Evolutionary conservation across 2,329 filamentous ascomycete species (phyloP), one percentile per base, ranked within the genome.

Genomic region (Colletotrichum euphorbiae): DNA sequence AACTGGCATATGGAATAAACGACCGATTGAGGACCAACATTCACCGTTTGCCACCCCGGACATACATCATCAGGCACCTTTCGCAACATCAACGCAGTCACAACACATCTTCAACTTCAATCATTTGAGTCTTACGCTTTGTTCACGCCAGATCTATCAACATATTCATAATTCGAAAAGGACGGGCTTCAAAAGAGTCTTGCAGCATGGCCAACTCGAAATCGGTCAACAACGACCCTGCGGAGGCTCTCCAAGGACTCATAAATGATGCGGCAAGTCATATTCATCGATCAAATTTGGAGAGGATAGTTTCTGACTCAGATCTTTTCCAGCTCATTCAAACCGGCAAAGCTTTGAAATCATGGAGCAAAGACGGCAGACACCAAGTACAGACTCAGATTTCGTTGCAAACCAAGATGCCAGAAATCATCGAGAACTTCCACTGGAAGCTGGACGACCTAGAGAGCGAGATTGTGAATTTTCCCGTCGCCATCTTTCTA

Each of bases 371-470:
- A 71, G 83, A 86, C 70, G 79, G 80, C 13, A 50, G 55, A 45
- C 48, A 57, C 55, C 77, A 81, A 45, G 71, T 73, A 13, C 76
- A 77, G 17, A 74, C 74, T 15, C 76, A 77, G 36, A 74, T 74
- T 70, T 74, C 72, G 43, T 75, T 73, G 73, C 80, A 80, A 60
- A 74, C 77, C 50, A 85, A 82, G 72, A 75, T 87, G 62, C 77
- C 80, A 36, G 82, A 85, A 46, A 80, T 80, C n/a, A 80, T 85
- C 62, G 77, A 77, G 42, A 74, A 76, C 6, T 87, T 86, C 73
- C 86, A 89, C 67, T 77, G 77, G 62, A 84, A 85, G 7, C 77
- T 90, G 2, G 85, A 89, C 69, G 84, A 87, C 6, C 73, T 90
- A 5, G 87, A 90, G 73, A 77, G 76, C 66, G 85, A 89, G 28